Evolutionary conservation across 1,284 basidiomycete species (phyloP).

Genomic region (Ganoderma boninense): DNA sequence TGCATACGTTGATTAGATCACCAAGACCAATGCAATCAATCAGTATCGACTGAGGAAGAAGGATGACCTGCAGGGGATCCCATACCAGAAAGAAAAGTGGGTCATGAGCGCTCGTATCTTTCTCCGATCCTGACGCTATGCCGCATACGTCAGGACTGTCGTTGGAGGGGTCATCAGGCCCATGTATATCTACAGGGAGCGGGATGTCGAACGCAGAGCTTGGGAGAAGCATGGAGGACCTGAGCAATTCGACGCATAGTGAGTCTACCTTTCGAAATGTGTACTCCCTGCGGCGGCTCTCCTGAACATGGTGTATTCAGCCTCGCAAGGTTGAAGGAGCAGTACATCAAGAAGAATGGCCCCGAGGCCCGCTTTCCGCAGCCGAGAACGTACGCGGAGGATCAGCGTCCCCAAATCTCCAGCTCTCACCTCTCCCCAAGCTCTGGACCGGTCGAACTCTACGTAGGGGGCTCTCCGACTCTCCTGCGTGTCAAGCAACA

Average conservation of each 20-base stretch:
- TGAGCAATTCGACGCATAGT: not conserved
- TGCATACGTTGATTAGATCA: not conserved
- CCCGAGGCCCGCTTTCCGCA: not conserved
- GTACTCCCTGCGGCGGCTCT: too few relatives aligned
- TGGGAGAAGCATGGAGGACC: not conserved
- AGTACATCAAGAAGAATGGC: not conserved
- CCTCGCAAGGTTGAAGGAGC: not conserved
- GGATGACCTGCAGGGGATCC: not conserved
- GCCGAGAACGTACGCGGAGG: not conserved
- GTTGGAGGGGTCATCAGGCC: not conserved
- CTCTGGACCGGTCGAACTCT: not conserved
- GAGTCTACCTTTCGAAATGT: not conserved
- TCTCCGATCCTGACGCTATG: not conserved
- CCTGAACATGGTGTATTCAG: not conserved
- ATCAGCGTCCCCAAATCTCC: not conserved
- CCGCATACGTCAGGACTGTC: not conserved
- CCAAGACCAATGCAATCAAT: not conserved
- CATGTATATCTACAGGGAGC: conserved; percentile 3
- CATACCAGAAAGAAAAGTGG: not conserved
- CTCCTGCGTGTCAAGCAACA: not conserved
- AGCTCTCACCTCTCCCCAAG: not conserved
- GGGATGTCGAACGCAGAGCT: not conserved
- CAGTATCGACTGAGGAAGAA: not conserved
- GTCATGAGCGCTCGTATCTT: not conserved
- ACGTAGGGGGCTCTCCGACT: not conserved